Base-by-base conservation (phyloP, 2,329 filamentous ascomycete genomes). In the Exophiala phaeomuriformis region DNA sequence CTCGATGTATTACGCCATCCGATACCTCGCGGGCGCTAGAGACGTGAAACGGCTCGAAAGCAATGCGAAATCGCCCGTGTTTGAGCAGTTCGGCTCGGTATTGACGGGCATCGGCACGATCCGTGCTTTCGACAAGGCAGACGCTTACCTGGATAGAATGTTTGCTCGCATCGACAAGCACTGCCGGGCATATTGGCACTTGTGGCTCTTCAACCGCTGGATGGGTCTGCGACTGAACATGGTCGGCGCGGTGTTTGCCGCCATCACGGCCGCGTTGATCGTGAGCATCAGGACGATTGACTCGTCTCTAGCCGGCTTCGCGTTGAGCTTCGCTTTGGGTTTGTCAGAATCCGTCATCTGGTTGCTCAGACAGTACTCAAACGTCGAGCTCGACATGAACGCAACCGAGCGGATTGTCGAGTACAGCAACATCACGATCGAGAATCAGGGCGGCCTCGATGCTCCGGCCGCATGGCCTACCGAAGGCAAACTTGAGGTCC, bases 1-100 rank as follows among this genome's bases (percentile, higher is more conserved):
- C 6, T 83, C 79, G 58, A 64, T 79, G n/a, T 68, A 78, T 55
- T 78, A 83, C 51, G 83, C 82, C 1, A 64, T 75, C 2, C 73
- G 72, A 35, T 93, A 87, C 64, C 75, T 93, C 4, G 71, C 77
- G n/a, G 86, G 79, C 1, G 86, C 86, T 0, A 77, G 88, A 37
- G 86, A 89, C 32, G 77, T 86, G 56, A 91, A 90, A 70, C 77
- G 88, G 3, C 77, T 91, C 1, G 87, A 91, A 67, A 88, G 83
- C 59, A 88, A 79, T 2, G 79, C 82, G 51, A 90, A 89, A 68
- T 87, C 83, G 0, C 88, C 88, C 0, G 82, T 91, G 1, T 90
- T 89, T 62, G 87, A 91, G 66, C 82, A 88, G 57, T 90, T 91
- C 63, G 84, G 83, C 7, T 82, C 85, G 1, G 81, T 85, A 0